Base-by-base conservation (phyloP, 176 grass and related monocot species). In the Oryza longistaminata region DNA sequence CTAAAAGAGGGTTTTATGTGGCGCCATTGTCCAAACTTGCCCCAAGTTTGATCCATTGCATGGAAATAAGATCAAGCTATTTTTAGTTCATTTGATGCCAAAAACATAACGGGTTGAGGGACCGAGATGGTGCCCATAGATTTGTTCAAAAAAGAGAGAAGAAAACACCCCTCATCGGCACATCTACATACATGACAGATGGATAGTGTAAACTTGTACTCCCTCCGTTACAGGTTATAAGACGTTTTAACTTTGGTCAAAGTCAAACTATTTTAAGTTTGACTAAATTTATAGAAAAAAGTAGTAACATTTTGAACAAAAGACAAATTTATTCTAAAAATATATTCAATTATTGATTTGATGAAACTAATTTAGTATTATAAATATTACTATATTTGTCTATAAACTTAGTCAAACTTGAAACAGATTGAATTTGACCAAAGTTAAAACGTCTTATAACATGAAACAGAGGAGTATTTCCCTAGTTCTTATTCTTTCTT, bases 1-100 rank as follows among this genome's bases (percentile, higher is more conserved):
- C 81, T 66, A 49, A 66, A 74, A 66, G 71, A 2, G 53, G 81
- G 39, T 29, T 39, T 16, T 49, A 83, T 27, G 24, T 26, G 79
- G 31, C 21, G 52, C n/a, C 46, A 42, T 19, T 58, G 53, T 58
- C 53, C 42, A 46, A 58, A 64, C 58, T 16, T 43, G 6, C 19
- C 17, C 55, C 25, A 65, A 39, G 40, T 53, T 81, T 81, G 78
- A 52, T 80, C 42, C 42, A 12, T 21, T 17, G 17, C 19, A 21
- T 58, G 19, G 6, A 6, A 58, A 58, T 19, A 58, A 58, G 53
- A 58, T n/a, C 53, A 21, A 58, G 6, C n/a, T 55, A 55, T 58
- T 21, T 58, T 58, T 58, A 58, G 53, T 58, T 58, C 19, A 8
- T 58, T 58, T 58, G 4, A 65, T 65, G 37, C 14, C 37, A 39